Evolutionary conservation across 2,329 filamentous ascomycete genomes (phyloP).

Genomic region (Trichophyton rubrum): DNA sequence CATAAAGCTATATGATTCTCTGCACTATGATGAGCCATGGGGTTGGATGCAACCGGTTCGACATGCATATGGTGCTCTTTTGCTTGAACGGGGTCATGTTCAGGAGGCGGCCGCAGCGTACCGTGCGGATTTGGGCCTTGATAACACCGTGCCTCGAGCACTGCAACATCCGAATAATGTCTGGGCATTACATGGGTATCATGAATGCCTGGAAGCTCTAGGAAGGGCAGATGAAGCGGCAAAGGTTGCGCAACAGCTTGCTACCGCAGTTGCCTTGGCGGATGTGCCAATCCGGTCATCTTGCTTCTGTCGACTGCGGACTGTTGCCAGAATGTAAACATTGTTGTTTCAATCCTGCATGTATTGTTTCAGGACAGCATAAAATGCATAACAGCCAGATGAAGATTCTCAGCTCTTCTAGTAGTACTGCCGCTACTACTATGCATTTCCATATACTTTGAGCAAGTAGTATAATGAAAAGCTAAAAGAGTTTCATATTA

Average conservation of each 20-base stretch:
- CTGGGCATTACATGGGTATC: conserved; percentile 58
- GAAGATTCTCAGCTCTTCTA: too few species aligned
- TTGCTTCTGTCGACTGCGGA: conserved; percentile 39
- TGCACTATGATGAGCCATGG: conserved; percentile 65
- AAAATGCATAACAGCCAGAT: not conserved
- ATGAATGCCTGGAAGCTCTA: conserved; percentile 51
- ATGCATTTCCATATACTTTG: too few species aligned
- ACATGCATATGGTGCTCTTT: conserved; percentile 57
- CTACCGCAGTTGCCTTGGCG: conserved; percentile 38
- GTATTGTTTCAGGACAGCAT: not conserved
- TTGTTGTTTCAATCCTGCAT: not conserved
- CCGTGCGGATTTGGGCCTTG: conserved; percentile 48
- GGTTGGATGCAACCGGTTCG: conserved; percentile 66
- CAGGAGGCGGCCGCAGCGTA: conserved; percentile 48
- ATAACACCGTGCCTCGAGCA: conserved; percentile 49
- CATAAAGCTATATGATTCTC: conserved; percentile 47
- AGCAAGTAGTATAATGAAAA: not conserved
- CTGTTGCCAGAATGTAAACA: not conserved
- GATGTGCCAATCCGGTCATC: conserved; percentile 45
- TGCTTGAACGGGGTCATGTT: conserved; percentile 53
- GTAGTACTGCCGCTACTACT: too few species aligned
- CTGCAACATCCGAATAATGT: conserved; percentile 57
- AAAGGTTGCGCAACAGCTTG: conserved; percentile 36
- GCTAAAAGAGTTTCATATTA: not conserved
- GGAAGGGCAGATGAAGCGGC: conserved; percentile 35